phyloP scores from a whole-genome alignment of 1,284 basidiomycete genomes.

The Fomes fomentarius region DNA sequence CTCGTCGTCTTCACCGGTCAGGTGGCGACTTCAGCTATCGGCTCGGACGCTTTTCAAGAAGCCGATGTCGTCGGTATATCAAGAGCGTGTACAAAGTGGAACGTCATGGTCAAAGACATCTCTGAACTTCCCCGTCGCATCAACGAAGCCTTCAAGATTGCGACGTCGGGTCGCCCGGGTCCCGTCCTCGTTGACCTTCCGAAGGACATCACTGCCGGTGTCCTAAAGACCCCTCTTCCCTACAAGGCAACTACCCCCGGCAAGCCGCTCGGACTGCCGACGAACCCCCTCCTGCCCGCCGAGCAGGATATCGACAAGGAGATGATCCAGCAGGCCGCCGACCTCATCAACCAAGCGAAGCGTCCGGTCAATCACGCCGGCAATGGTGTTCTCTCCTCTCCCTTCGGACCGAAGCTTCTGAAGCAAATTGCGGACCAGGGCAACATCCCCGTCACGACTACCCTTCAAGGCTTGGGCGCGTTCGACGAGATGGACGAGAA shows the following conservation, averaged over 20 bases:
- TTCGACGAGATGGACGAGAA: constrained; percentile 92
- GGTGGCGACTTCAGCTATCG: constrained; percentile 97
- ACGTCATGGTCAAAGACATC: constrained; percentile 99
- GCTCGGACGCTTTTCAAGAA: constrained; percentile 98
- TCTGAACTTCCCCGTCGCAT: constrained; percentile 93
- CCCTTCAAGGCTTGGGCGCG: constrained; percentile 92
- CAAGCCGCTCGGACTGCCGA: constrained; percentile 75
- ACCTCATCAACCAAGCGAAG: constrained; percentile 90
- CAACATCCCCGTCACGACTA: constrained; percentile 97
- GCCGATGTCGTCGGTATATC: constrained; percentile 97
- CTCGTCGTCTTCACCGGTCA: constrained; percentile 97
- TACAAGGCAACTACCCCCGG: constrained; percentile 90
- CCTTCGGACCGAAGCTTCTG: constrained; percentile 85
- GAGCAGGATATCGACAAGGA: constrained; percentile 62
- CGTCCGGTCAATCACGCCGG: constrained; percentile 95
- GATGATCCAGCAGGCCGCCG: constrained; percentile 83
- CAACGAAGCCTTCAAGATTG: constrained; percentile 99
- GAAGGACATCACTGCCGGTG: constrained; percentile 95
- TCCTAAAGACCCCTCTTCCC: constrained; percentile 62
- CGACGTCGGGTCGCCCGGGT: constrained; percentile 94
- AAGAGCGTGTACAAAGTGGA: constrained; percentile 98
- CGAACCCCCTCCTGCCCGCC: constrained; percentile 66
- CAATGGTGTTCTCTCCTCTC: constrained; percentile 85
- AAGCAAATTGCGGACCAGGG: constrained; percentile 82
- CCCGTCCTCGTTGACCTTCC: constrained; percentile 98